Percentiles rank a stretch among this genome's conserved stretches.
These are phyloP conservation scores for Fusarium nematophilum DNA, from an alignment of 2,329 filamentous ascomycete species.

Conservation along the genomic window DNA sequence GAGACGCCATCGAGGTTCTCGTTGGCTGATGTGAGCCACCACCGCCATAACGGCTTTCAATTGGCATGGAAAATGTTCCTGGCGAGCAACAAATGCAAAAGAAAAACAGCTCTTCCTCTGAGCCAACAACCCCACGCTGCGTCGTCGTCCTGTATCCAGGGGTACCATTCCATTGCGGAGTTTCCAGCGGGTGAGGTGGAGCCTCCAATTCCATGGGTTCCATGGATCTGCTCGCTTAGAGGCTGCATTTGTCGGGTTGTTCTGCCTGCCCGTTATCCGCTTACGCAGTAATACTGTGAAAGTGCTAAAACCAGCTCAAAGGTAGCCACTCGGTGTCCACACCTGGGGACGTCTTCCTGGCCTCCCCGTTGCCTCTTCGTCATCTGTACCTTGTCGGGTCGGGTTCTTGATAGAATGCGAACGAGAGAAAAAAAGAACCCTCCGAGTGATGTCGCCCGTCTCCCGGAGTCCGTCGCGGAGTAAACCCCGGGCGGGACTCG, in stretches of 20 bases:
- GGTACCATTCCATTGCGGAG: conserved; percentile 16
- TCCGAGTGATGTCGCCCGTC: background rate
- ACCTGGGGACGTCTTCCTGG: conserved; percentile 2
- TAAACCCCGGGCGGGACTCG: background rate
- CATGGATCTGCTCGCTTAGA: conserved; percentile 29
- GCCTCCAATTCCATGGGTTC: conserved; percentile 18
- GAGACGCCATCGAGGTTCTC: background rate
- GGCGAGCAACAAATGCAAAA: background rate
- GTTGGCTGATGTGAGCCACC: conserved; percentile 41
- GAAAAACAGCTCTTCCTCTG: background rate
- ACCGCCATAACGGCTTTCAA: background rate
- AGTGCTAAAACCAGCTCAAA: background rate
- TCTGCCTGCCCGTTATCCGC: conserved; percentile 34
- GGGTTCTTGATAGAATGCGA: conserved; percentile 38
- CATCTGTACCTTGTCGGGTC: conserved; percentile 26
- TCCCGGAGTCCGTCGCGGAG: background rate
- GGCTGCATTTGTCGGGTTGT: conserved; percentile 26
- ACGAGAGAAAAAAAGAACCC: background rate
- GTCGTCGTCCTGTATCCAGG: conserved; percentile 9
- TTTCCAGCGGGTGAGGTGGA: conserved; percentile 28
- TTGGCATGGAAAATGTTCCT: background rate
- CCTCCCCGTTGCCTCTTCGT: conserved; percentile 6
- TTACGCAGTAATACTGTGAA: background rate
- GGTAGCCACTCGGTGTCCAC: background rate
- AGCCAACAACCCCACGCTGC: background rate